Base-by-base conservation (phyloP, 352 stramenopile genomes). In the Phytopythium kandeliae region DNA sequence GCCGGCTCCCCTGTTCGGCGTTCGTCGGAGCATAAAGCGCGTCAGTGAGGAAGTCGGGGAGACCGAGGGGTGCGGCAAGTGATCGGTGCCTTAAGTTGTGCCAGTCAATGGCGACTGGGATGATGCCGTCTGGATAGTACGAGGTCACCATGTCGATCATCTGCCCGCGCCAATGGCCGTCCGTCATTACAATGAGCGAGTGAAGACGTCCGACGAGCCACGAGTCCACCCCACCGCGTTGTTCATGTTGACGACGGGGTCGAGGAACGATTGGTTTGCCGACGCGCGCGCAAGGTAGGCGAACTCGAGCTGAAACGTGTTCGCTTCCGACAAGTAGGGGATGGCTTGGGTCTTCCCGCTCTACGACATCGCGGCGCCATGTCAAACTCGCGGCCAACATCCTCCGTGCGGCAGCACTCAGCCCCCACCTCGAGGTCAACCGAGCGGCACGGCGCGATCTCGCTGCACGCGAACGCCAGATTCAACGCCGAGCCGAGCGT, bases 261-360 rank as follows among this genome's bases (percentile, higher is more conserved):
- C 44, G 16, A 63, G 34, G 45, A 82, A 88, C 1, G 46, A 58
- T 0, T 56, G 45, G 33, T 82, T 62, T 15, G 60, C 38, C 0
- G 71, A 85, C 2, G 66, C 45, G 11, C 71, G 51, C 8, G 63
- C 47, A 1, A 91, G 48, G 38, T 81, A 88, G 22, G 49, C 49
- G 50, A 88, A 89, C 49, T 91, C 80, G 17, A 91, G 66, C 45
- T 86, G 74, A 54, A 91, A 85, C 0, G 64, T 84, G 13, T 54
- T 60, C 7, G 67, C 65, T 34, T 86, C 78, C 0, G 78, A 67
- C 21, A 89, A 54, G 6, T 60, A 63, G 9, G 70, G 67, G 16
- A 57, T 57, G 4, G 36, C 36, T n/a, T 48, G 47, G 21, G 51
- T 58, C 7, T 34, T 1, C 15, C 56, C 19, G 9, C 21, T 33